Evolutionary conservation across 352 stramenopile genomes (phyloP), one percentile per base, ranked within the genome.

Genomic region (Pythium sp.): DNA sequence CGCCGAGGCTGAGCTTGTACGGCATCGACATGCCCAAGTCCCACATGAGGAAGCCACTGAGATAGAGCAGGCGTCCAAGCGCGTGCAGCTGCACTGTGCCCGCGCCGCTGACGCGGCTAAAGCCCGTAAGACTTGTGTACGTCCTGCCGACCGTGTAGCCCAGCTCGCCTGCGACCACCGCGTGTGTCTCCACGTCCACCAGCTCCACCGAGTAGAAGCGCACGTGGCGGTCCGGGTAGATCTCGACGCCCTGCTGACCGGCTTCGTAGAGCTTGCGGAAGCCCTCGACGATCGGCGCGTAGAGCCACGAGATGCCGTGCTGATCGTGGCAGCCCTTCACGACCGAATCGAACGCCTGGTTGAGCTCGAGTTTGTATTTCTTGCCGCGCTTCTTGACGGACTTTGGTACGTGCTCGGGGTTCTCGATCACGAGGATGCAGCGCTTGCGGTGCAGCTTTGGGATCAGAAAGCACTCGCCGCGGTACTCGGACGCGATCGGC

Each of bases 291-390:
- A 98, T 92, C 18, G 85, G 89, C 20, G 89, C 86, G 77, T 97
- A 98, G 2, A 98, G 79, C 95, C 95, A 98, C 73, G 90, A 94
- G 64, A 90, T 82, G 43, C 92, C 92, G 72, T 98, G 95, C 75
- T 98, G 91, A 60, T 88, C 76, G 70, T 97, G 92, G 73, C 95
- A 98, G 62, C 92, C 94, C 7, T 79, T 66, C 11, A 98, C 87
- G 22, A 98, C 91, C 22, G 76, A 71, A 68, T 96, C 82, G 69
- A 98, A 98, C 49, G 84, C 80, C 68, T 90, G 69, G 75, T 98
- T 98, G 58, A 98, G 71, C 60, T 89, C 88, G 14, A 98, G 67
- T 38, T 75, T 82, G 72, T 90, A 98, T 47, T 86, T 83, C 61
- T 97, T 97, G 34, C 78, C 80, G 59, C 93, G 91, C 77, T 98